These are phyloP conservation scores for Odontarrhena argentea DNA, from an alignment of 345 rosid species.

Conservation along the genomic window DNA sequence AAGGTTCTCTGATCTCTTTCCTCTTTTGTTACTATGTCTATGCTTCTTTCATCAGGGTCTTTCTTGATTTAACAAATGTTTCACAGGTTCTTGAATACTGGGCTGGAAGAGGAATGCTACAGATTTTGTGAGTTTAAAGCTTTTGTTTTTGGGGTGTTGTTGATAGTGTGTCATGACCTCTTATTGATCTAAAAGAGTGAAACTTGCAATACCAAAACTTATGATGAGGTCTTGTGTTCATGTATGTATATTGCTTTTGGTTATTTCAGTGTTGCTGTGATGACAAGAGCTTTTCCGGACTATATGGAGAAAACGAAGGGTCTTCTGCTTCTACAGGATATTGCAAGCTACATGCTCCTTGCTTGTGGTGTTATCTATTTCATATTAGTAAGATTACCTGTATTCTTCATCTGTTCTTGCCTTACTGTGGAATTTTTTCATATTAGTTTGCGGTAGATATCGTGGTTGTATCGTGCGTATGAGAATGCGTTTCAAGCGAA, in stretches of 20 bases:
- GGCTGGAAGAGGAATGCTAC: conserved; percentile 98
- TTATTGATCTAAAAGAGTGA: background rate
- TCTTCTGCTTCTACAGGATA: conserved; percentile 71
- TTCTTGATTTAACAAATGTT: background rate
- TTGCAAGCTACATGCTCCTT: conserved; percentile 90
- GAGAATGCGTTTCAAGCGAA: background rate
- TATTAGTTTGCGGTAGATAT: conserved; percentile 6
- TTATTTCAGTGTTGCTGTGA: conserved; percentile 79
- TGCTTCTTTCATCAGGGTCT: background rate
- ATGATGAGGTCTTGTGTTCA: background rate
- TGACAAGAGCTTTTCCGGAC: conserved; percentile 95
- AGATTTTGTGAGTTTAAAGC: conserved; percentile 77
- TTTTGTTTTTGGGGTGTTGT: background rate
- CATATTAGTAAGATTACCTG: conserved; percentile 54
- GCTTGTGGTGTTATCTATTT: conserved; percentile 80
- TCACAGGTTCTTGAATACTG: conserved; percentile 85
- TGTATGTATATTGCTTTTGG: conserved; percentile 9
- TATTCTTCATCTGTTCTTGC: background rate
- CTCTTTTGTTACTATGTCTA: background rate
- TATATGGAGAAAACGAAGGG: conserved; percentile 49
- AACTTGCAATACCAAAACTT: background rate
- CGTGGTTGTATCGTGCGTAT: conserved; percentile 5
- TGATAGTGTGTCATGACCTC: too few species aligned
- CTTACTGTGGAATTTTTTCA: conserved; percentile 5
- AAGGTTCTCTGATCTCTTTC: conserved; percentile 49